Conservation (phyloP, 31 red algal genomes). For the Asparagopsis taxiformis region DNA sequence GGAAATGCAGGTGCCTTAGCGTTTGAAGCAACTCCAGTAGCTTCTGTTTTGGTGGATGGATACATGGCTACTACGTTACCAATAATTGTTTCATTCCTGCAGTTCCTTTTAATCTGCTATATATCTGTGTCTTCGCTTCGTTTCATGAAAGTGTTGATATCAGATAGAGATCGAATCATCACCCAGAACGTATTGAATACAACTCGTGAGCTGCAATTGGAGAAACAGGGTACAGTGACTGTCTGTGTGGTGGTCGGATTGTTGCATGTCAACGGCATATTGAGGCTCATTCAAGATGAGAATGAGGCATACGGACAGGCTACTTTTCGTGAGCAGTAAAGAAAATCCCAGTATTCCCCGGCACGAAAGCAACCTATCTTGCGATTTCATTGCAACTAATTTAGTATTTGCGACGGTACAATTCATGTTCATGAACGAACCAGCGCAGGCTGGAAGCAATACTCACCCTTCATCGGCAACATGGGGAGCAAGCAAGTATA, state of each 20-base stretch:
- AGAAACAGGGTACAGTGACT: conserved; percentile 2
- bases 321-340: not conserved
- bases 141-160: conserved; percentile 54
- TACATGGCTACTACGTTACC: not conserved
- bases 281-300: conserved; percentile 23
- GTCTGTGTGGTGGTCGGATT: conserved; percentile 60
- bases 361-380: not conserved
- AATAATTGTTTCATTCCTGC: not conserved
- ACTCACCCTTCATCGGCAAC: conserved; percentile 1
- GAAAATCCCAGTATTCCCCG: not conserved
- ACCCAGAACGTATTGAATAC: conserved; percentile 22
- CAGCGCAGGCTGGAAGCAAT: not conserved
- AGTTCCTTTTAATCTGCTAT: conserved; percentile 16
- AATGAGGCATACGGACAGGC: not conserved
- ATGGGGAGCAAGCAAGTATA: conserved; percentile 32
- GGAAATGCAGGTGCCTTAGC: conserved; percentile 37
- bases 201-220: not conserved
- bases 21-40: conserved; percentile 7
- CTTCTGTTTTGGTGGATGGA: not conserved
- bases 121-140: conserved; percentile 33
- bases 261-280: conserved; percentile 63
- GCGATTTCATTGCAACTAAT: not conserved
- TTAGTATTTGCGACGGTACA: no score
- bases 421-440: not conserved
- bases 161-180: conserved; percentile 36